A percentile compares a stretch with the other conserved stretches of the same genome.
phyloP scores from a whole-genome alignment of 495 filamentous ascomycete genomes.

The Hypoxylon cercidicola region DNA sequence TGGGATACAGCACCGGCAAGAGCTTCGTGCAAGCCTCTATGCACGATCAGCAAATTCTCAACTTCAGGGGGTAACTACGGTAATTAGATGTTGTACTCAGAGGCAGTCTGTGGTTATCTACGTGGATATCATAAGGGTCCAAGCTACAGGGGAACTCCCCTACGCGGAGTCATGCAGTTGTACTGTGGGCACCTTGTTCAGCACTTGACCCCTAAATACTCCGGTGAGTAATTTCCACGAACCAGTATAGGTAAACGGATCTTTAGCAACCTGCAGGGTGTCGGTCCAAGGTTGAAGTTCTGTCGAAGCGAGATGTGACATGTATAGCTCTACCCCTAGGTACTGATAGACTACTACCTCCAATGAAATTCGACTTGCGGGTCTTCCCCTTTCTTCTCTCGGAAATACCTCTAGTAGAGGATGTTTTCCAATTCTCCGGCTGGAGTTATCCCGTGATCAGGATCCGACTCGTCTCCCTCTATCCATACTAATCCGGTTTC shows the following conservation, averaged over 20 bases:
- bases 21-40: not conserved
- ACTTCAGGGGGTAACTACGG: not conserved
- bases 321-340: not conserved
- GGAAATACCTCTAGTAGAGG: slow-evolving; percentile 55
- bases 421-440: slow-evolving; percentile 46
- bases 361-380: not conserved
- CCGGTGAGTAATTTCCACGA: not conserved
- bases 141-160: not conserved
- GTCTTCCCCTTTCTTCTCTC: not conserved
- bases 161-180: not conserved
- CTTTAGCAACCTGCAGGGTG: not conserved
- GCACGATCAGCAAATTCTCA: not conserved
- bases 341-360: not conserved
- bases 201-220: not conserved
- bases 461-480: too few species aligned
- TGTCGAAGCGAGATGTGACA: not conserved
- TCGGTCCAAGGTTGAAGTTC: not conserved
- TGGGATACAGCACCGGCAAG: not conserved
- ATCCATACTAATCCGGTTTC: too few species aligned
- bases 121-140: not conserved
- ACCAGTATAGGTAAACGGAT: not conserved
- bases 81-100: not conserved
- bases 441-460: slow-evolving; percentile 40
- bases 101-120: not conserved
- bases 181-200: not conserved